These are phyloP conservation scores for Hydrangea macrophylla DNA, from an alignment of 148 eudicot genomes.

Conservation along the genomic window DNA sequence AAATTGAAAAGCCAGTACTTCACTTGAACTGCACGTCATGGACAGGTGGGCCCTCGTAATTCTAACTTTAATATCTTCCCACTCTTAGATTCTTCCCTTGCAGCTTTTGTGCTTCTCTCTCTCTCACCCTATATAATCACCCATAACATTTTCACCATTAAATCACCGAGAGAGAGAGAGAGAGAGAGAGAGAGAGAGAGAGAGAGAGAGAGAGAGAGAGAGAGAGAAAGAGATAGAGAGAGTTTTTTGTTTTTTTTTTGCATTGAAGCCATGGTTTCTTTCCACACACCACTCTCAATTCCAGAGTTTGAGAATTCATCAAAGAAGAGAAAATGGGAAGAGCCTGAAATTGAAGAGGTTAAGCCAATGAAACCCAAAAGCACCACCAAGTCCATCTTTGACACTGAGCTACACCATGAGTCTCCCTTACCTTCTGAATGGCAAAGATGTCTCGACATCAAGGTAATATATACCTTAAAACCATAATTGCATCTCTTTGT, in stretches of 20 bases:
- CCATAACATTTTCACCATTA: conserved; percentile 14
- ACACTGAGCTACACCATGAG: conserved; percentile 43
- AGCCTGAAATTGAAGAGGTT: conserved; percentile 22
- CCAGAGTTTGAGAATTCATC: conserved; percentile 32
- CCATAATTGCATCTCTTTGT: too few relatives aligned
- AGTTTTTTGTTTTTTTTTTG: neutral
- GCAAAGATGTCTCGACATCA: conserved; percentile 85
- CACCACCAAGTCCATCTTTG: conserved; percentile 31
- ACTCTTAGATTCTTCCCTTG: too few relatives aligned
- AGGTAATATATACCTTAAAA: too few relatives aligned
- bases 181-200: conserved; percentile 8
- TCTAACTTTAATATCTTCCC: too few relatives aligned
- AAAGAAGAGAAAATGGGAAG: conserved; percentile 65
- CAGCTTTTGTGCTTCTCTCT: neutral
- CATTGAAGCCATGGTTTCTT: conserved; percentile 49
- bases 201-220: conserved; percentile 2
- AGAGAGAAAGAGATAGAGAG: conserved; percentile 3
- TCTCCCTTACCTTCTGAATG: conserved; percentile 71
- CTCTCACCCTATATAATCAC: conserved; percentile 36
- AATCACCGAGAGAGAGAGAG: conserved; percentile 3
- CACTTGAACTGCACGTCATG: too few relatives aligned
- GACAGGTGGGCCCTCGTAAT: too few relatives aligned
- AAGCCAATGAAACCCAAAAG: conserved; percentile 23
- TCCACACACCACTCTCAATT: conserved; percentile 42
- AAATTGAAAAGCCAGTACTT: too few relatives aligned